Evolutionary conservation across 2,329 filamentous ascomycete species (phyloP).

Genomic region (Penicillium sp.): DNA sequence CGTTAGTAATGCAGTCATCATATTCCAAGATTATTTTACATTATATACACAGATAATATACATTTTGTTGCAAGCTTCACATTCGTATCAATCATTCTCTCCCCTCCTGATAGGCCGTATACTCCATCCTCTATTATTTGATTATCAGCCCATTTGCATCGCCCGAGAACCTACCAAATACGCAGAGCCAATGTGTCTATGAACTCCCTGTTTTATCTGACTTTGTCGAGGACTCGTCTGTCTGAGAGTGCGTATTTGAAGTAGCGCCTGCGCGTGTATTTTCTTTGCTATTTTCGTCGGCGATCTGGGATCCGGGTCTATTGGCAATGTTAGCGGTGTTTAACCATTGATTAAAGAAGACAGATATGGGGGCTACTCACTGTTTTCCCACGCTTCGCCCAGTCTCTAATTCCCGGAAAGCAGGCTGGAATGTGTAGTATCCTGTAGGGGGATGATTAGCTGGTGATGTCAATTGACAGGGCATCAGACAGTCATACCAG

Average conservation of each 20-base stretch:
- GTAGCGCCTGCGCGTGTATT: not conserved
- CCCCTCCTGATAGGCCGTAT: not conserved
- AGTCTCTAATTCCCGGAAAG: conserved; percentile 32
- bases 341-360: not conserved
- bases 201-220: conserved; percentile 16
- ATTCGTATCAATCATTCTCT: not conserved
- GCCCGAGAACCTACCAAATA: conserved; percentile 2
- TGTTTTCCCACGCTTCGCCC: conserved; percentile 24
- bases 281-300: not conserved
- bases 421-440: conserved; percentile 43
- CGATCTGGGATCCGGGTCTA: not conserved
- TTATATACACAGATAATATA: not conserved
- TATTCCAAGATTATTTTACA: not conserved
- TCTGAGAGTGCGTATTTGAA: not conserved
- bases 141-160: not conserved
- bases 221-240: conserved; percentile 5
- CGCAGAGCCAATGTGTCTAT: conserved; percentile 17
- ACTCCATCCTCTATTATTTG: not conserved
- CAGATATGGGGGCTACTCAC: not conserved
- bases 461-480: conserved; percentile 9
- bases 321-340: not conserved
- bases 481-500: conserved; percentile 26
- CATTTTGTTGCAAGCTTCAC: not conserved
- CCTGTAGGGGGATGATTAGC: conserved; percentile 23
- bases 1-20: too few relatives aligned